A percentile compares a stretch with the other conserved stretches of the same genome.
These are phyloP conservation scores for Bassia scoparia DNA, from an alignment of 148 eudicot genomes.

Conservation along the genomic window DNA sequence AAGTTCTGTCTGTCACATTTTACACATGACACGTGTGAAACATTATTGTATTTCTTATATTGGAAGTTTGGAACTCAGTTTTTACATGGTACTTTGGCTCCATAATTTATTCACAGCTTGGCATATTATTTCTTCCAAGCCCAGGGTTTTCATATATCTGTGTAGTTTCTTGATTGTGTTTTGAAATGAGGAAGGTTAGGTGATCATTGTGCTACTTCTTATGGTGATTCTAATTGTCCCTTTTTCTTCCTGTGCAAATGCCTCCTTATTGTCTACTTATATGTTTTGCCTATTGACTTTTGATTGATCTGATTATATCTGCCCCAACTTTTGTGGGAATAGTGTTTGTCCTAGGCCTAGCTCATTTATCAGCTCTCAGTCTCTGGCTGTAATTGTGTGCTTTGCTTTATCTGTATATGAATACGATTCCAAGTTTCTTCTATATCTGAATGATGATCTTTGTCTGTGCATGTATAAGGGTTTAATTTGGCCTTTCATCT, in stretches of 20 bases:
- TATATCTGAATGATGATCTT: not conserved
- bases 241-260: not conserved
- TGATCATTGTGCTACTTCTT: not conserved
- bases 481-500: slow-evolving; percentile 9
- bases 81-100: no score
- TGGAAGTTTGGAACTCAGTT: no score
- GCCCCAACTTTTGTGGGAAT: not conserved
- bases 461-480: not conserved
- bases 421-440: not conserved
- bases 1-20: no score
- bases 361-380: not conserved
- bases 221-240: not conserved
- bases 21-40: no score
- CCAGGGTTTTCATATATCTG: no score
- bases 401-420: not conserved
- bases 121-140: no score
- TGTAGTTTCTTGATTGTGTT: no score
- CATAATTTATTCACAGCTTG: no score
- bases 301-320: not conserved
- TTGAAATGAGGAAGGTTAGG: not conserved
- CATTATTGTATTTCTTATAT: no score
- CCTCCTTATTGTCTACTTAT: not conserved
- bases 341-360: not conserved
- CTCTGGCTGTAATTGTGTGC: not conserved
- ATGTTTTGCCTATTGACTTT: not conserved